Base-by-base conservation (phyloP, 768 basidiomycete genomes). In the Boletus coccyginus region DNA sequence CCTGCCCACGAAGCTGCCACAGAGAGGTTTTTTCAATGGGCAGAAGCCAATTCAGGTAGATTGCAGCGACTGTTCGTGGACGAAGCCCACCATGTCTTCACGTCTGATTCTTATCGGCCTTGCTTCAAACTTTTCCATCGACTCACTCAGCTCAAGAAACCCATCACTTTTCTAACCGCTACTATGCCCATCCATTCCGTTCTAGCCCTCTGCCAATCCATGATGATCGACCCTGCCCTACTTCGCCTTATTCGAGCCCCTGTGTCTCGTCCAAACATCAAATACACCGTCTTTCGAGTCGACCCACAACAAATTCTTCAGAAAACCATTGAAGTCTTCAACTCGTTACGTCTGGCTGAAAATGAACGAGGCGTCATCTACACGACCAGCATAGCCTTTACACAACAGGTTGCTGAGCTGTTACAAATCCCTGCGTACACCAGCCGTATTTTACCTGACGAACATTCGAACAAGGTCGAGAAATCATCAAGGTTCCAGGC, bases 61-160 rank as follows among this genome's bases (percentile, higher is more conserved):
- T 12, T 62, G 0, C 24, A 33, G 11, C 24, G 39, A 0, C 1
- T 62, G 1, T 62, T 62, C 21, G 9, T 62, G 0, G 50, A 62
- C 7, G 46, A 62, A 14, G 60, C 60, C 0, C 61, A 62, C 10
- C 48, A 60, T 2, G 7, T 62, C 13, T 9, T 60, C 11, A 38
- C 16, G 10, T 62, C 50, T 0, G 61, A 45, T 1, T 36, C 48
- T 1, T 62, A 62, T 21, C 12, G 46, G 0, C 5, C 32, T 0
- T 63, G 62, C 27, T 62, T 63, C 51, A 63, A 56, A 11, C n/a
- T 63, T 0, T 59, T 63, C 8, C 54, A 63, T 7, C n/a, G 3
- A 0, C 50, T 63, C 0, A 63, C 57, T 1, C 14, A 11, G 3
- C 7, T 63, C 0, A 36, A 31, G 8, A 63, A 62, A 24, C 61